Conservation (phyloP, 768 basidiomycete genomes). For the Lactarius sanguifluus region DNA sequence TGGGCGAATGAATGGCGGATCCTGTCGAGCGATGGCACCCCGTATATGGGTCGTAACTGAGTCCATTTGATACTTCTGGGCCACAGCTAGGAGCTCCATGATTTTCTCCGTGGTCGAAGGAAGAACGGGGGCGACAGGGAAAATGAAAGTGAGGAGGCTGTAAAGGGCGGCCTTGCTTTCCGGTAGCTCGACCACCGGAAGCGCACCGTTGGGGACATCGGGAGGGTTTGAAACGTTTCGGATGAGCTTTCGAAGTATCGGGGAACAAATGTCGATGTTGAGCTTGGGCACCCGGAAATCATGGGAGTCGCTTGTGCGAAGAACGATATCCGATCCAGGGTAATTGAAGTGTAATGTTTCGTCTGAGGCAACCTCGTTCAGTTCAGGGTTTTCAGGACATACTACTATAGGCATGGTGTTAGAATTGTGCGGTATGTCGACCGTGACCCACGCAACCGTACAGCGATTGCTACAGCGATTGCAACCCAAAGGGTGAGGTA, state of each 20-base stretch:
- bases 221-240: background rate
- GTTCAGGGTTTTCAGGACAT: background rate
- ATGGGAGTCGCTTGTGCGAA: background rate
- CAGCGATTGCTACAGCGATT: too few species aligned
- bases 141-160: conserved; percentile 1
- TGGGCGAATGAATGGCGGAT: background rate
- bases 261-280: conserved; percentile 44
- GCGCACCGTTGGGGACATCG: background rate
- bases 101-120: background rate
- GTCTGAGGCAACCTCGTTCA: background rate
- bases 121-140: background rate
- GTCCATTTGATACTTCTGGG: background rate
- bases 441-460: too few species aligned
- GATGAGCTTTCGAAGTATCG: conserved; percentile 37
- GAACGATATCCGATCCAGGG: background rate
- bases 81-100: background rate
- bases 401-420: background rate
- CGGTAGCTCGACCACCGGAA: background rate
- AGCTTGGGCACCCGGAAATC: conserved; percentile 26
- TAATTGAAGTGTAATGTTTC: background rate
- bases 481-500: too few species aligned
- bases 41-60: background rate
- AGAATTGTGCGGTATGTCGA: background rate
- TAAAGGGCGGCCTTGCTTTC: background rate
- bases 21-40: background rate